phyloP scores from a whole-genome alignment of 2,329 filamentous ascomycete genomes.

The Sporothrix mexicana region DNA sequence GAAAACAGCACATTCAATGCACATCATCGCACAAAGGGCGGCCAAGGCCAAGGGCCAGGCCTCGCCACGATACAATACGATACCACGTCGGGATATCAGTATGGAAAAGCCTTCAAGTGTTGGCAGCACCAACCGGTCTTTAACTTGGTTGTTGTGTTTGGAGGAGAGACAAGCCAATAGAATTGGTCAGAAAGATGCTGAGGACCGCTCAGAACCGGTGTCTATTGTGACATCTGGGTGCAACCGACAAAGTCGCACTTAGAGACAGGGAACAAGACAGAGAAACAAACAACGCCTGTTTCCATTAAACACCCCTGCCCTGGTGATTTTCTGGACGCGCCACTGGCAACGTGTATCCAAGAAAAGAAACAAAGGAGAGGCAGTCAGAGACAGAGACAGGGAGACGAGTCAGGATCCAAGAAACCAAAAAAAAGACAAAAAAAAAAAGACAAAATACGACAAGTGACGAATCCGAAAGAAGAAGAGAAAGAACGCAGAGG shows the following conservation, averaged over 20 bases:
- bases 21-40: slow-evolving; percentile 20
- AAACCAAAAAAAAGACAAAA: background rate
- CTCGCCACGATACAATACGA: background rate
- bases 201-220: too few relatives aligned
- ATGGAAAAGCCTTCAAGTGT: background rate
- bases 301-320: slow-evolving; percentile 20
- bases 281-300: background rate
- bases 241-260: background rate
- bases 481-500: background rate
- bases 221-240: background rate
- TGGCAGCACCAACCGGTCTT: background rate
- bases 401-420: too few relatives aligned
- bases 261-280: background rate
- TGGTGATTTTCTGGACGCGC: slow-evolving; percentile 5
- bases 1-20: background rate
- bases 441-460: background rate
- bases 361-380: background rate
- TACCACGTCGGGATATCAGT: background rate
- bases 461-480: background rate
- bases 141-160: background rate
- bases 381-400: too few relatives aligned
- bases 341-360: background rate
- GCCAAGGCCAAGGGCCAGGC: background rate
- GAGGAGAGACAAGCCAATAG: background rate
- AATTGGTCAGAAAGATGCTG: background rate